These are phyloP conservation scores for Claviceps maximensis DNA, from an alignment of 2,329 filamentous ascomycete genomes.

Conservation along the genomic window DNA sequence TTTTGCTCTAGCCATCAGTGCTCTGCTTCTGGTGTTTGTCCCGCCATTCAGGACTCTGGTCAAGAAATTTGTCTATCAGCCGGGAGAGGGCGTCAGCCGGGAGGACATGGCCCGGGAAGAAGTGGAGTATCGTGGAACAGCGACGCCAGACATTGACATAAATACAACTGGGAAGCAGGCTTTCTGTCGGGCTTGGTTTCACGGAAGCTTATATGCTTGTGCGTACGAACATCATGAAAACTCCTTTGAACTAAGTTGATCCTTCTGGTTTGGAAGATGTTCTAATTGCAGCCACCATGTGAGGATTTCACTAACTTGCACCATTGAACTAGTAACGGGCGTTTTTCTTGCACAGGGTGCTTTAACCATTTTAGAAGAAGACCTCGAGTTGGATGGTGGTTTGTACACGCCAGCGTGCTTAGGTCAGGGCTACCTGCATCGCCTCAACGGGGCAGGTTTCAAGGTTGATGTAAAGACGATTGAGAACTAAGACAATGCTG, in stretches of 20 bases:
- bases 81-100: slow-evolving; percentile 39
- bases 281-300: not conserved
- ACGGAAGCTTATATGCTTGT: slow-evolving; percentile 54
- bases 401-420: slow-evolving; percentile 60
- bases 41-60: slow-evolving; percentile 33
- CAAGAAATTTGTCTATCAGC: slow-evolving; percentile 32
- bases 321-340: slow-evolving; percentile 43
- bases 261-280: not conserved
- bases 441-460: slow-evolving; percentile 47
- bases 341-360: slow-evolving; percentile 51
- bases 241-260: not conserved
- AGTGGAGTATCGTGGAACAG: slow-evolving; percentile 51
- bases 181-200: slow-evolving; percentile 39
- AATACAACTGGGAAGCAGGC: slow-evolving; percentile 32
- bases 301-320: not conserved
- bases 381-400: slow-evolving; percentile 48
- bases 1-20: slow-evolving; percentile 30
- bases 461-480: slow-evolving; percentile 40
- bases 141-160: slow-evolving; percentile 40
- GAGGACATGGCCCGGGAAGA: slow-evolving; percentile 45
- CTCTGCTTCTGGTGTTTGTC: slow-evolving; percentile 29
- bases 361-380: slow-evolving; percentile 49
- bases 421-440: slow-evolving; percentile 52
- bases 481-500: slow-evolving; percentile 12
- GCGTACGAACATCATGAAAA: slow-evolving; percentile 22